Percentiles rank a stretch among this genome's conserved stretches.
Evolutionary conservation across 148 eudicot species (phyloP).

Genomic region (Diospyros kaki): DNA sequence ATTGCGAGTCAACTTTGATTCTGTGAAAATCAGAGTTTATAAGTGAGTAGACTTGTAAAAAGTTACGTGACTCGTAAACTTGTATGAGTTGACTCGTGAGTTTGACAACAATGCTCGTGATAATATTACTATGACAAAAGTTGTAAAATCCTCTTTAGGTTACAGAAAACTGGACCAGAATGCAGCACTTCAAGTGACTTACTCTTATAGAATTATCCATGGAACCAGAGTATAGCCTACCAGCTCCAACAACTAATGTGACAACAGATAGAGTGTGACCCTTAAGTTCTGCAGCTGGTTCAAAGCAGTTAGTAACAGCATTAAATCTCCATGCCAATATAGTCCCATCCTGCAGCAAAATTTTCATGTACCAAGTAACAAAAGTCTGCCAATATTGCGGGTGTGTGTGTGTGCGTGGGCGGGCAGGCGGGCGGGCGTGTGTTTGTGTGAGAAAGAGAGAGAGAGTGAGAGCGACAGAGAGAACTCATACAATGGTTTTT

Average conservation of each 20-base stretch:
- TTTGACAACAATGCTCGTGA: neutral
- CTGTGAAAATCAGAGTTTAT: too few relatives aligned
- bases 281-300: constrained; percentile 79
- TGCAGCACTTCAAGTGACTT: constrained; percentile 19
- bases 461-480: neutral
- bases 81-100: too few relatives aligned
- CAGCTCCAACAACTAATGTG: constrained; percentile 84
- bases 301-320: constrained; percentile 65
- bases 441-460: neutral
- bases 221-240: constrained; percentile 92
- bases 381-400: constrained; percentile 1
- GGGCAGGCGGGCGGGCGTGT: too few relatives aligned
- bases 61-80: too few relatives aligned
- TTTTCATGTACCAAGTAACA: neutral
- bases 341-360: constrained; percentile 62
- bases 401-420: too few relatives aligned
- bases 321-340: constrained; percentile 94
- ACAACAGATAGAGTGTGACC: constrained; percentile 85
- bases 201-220: constrained; percentile 81
- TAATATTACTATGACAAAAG: constrained; percentile 2
- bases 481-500: neutral
- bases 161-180: neutral
- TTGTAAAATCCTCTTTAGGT: neutral
- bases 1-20: too few relatives aligned
- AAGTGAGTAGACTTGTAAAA: too few relatives aligned